Percentiles rank a stretch among this genome's conserved stretches.
Evolutionary conservation across 306 rosid genomes (phyloP).

Genomic region (Cicer pinnatifidum): DNA sequence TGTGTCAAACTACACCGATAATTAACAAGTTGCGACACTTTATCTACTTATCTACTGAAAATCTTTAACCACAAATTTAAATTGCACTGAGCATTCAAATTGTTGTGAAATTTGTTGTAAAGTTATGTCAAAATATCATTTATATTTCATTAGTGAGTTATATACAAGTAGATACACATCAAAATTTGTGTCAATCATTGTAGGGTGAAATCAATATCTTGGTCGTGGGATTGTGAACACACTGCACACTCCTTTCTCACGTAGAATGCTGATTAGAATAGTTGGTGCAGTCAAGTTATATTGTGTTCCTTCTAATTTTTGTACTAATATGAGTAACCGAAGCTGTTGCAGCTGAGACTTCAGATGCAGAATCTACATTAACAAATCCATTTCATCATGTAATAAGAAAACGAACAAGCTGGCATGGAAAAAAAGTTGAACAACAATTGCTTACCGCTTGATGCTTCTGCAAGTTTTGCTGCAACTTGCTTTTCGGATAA

Average conservation of each 20-base stretch:
- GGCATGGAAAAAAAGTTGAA: conserved; percentile 26
- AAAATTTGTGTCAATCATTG: conserved; percentile 18
- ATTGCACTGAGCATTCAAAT: too few species aligned
- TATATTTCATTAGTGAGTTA: not conserved
- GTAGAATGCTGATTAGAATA: conserved; percentile 63
- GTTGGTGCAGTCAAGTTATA: conserved; percentile 76
- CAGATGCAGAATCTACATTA: conserved; percentile 57
- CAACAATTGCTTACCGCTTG: conserved; percentile 48
- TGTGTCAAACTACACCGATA: too few species aligned
- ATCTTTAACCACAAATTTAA: too few species aligned
- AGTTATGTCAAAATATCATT: too few species aligned
- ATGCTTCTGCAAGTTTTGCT: conserved; percentile 61
- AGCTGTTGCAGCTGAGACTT: conserved; percentile 46
- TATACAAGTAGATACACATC: conserved; percentile 31
- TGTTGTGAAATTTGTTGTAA: too few species aligned
- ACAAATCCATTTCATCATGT: conserved; percentile 66
- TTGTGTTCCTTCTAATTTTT: not conserved
- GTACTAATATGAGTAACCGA: conserved; percentile 38
- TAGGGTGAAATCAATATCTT: not conserved
- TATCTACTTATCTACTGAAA: too few species aligned
- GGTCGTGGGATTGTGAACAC: not conserved
- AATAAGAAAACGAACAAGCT: conserved; percentile 37
- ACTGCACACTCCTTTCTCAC: conserved; percentile 36
- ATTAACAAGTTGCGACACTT: too few species aligned
- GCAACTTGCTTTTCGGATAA: conserved; percentile 80